A percentile compares a stretch with the other conserved stretches of the same genome.
phyloP scores from a whole-genome alignment of 1,284 basidiomycete species.

The Trichosporon ovoides region DNA sequence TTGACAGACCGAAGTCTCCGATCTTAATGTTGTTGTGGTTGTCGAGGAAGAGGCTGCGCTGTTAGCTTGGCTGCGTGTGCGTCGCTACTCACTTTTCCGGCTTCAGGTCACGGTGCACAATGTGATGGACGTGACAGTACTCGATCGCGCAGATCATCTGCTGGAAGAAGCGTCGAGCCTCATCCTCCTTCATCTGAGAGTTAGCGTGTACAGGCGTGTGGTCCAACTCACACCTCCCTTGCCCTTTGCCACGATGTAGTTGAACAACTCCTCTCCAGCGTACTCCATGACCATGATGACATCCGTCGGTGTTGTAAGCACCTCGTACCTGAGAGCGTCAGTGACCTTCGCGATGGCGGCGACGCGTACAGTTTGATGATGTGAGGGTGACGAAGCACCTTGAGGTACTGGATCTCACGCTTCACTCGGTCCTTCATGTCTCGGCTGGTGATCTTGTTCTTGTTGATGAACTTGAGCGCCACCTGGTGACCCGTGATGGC shows the following conservation, averaged over 20 bases:
- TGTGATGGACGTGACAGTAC: constrained; percentile 88
- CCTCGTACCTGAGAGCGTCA: constrained; percentile 67
- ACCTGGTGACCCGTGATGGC: constrained; percentile 91
- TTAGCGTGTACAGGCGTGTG: not conserved
- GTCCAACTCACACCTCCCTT: constrained; percentile 42
- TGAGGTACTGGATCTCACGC: constrained; percentile 92
- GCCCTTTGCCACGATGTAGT: constrained; percentile 86
- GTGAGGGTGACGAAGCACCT: constrained; percentile 82
- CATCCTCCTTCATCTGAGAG: constrained; percentile 70
- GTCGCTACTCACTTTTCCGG: constrained; percentile 66
- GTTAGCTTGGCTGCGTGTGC: not conserved
- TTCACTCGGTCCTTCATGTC: constrained; percentile 89
- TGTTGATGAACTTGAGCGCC: constrained; percentile 96
- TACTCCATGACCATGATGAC: constrained; percentile 96
- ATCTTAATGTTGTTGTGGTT: constrained; percentile 69
- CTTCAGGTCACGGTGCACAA: constrained; percentile 92
- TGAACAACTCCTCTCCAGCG: constrained; percentile 88
- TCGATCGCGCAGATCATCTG: constrained; percentile 94
- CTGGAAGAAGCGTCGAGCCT: constrained; percentile 87
- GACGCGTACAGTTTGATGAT: constrained; percentile 83
- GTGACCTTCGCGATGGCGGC: not conserved
- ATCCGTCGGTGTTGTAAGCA: constrained; percentile 85
- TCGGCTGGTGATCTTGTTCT: constrained; percentile 84
- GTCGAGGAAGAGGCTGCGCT: constrained; percentile 52
- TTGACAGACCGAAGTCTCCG: constrained; percentile 89